Conservation (phyloP, 129 eudicot genomes). For the Pulicaria dysenterica region DNA sequence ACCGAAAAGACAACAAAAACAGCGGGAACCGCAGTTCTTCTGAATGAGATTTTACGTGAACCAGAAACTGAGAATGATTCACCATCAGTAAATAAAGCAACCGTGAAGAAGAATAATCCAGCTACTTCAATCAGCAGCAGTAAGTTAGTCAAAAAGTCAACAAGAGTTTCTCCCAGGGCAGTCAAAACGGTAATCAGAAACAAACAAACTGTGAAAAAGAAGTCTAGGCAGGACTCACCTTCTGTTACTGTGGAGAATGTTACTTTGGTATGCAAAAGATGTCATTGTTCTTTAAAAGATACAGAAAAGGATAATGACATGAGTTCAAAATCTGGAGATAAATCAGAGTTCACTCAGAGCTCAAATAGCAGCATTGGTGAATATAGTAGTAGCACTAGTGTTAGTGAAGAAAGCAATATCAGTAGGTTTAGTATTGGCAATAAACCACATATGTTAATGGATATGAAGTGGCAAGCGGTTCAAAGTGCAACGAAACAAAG, state of each 20-base stretch:
- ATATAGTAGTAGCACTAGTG: slow-evolving; percentile 76
- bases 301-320: slow-evolving; percentile 32
- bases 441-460: slow-evolving; percentile 68
- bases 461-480: slow-evolving; percentile 70
- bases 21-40: slow-evolving; percentile 5
- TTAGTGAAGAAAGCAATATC: slow-evolving; percentile 81
- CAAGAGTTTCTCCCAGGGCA: slow-evolving; percentile 6
- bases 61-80: slow-evolving; percentile 34
- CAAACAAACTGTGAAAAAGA: slow-evolving; percentile 45
- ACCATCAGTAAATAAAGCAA: slow-evolving; percentile 25
- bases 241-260: slow-evolving; percentile 29
- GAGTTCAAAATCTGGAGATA: slow-evolving; percentile 42
- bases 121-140: slow-evolving; percentile 36
- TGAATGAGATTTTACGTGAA: slow-evolving; percentile 20
- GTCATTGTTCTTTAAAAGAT: slow-evolving; percentile 58
- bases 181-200: slow-evolving; percentile 51
- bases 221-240: slow-evolving; percentile 35
- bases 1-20: slow-evolving; percentile 21
- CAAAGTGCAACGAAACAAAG: slow-evolving; percentile 36
- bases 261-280: slow-evolving; percentile 61
- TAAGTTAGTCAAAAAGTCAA: slow-evolving; percentile 39
- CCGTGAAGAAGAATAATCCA: slow-evolving; percentile 25
- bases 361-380: slow-evolving; percentile 85
- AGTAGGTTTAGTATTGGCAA: slow-evolving; percentile 51
- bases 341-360: slow-evolving; percentile 71